These are phyloP conservation scores for Tulasnella sp. DNA, from an alignment of 768 basidiomycete genomes.

Conservation along the genomic window DNA sequence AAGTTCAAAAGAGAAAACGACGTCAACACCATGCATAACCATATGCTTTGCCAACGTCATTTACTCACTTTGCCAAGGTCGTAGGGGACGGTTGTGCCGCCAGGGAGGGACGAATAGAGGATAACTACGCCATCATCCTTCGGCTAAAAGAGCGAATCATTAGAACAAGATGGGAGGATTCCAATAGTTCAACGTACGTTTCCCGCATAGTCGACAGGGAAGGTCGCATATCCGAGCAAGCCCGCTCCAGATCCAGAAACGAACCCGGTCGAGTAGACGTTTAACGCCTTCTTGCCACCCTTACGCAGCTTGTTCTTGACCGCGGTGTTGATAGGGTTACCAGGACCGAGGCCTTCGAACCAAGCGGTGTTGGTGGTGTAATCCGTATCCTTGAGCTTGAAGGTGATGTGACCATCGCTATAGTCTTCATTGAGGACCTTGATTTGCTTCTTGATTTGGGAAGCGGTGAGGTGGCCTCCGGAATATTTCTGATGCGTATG, in stretches of 20 bases:
- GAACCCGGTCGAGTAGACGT: conserved; percentile 28
- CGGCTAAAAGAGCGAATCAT: conserved; percentile 11
- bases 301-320: conserved; percentile 31
- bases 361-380: conserved; percentile 21
- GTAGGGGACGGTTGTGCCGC: conserved; percentile 18
- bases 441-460: conserved; percentile 21
- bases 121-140: conserved; percentile 32
- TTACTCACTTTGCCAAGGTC: conserved; percentile 6
- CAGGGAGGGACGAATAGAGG: conserved; percentile 26
- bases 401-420: conserved; percentile 17
- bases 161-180: too few relatives aligned
- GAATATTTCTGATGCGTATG: background rate
- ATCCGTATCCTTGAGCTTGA: conserved; percentile 18
- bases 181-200: background rate
- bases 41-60: background rate
- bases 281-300: conserved; percentile 24
- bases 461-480: conserved; percentile 1
- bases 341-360: conserved; percentile 22
- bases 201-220: conserved; percentile 24
- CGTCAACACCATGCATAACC: background rate
- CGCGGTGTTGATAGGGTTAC: conserved; percentile 25
- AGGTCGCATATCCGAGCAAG: conserved; percentile 31
- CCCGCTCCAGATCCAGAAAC: conserved; percentile 22
- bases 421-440: conserved; percentile 20
- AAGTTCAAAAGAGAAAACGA: background rate